Conservation (phyloP, 2,329 filamentous ascomycete species). For the Neocucurbitaria cava region DNA sequence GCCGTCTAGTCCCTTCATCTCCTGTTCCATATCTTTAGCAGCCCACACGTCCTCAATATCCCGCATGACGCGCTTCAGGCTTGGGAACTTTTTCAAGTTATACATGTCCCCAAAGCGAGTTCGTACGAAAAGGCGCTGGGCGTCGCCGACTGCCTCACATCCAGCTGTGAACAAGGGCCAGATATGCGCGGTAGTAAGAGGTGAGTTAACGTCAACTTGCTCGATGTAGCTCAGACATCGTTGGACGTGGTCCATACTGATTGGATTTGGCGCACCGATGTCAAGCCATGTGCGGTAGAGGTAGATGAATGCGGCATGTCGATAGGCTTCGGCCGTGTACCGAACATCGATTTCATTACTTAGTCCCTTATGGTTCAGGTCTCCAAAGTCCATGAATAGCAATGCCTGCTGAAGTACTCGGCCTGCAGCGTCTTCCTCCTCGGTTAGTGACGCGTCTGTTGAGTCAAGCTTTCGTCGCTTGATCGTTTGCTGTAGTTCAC, state of each 20-base stretch:
- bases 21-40: conserved; percentile 34
- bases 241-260: conserved; percentile 36
- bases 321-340: conserved; percentile 37
- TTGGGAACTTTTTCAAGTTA: conserved; percentile 29
- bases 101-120: conserved; percentile 36
- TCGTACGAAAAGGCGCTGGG: conserved; percentile 34
- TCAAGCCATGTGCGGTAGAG: conserved; percentile 43
- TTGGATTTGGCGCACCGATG: conserved; percentile 40
- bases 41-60: conserved; percentile 41
- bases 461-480: conserved; percentile 15
- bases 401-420: conserved; percentile 27
- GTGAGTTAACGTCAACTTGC: conserved; percentile 23
- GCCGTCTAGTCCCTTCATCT: conserved; percentile 27
- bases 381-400: conserved; percentile 21
- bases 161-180: conserved; percentile 44
- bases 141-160: conserved; percentile 31
- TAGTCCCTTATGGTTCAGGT: neutral
- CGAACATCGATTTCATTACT: conserved; percentile 17
- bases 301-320: conserved; percentile 44
- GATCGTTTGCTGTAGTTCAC: conserved; percentile 30
- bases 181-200: conserved; percentile 36
- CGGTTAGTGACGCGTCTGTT: conserved; percentile 13
- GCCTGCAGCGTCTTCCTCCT: conserved; percentile 26
- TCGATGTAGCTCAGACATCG: conserved; percentile 28
- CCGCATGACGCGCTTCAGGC: conserved; percentile 31